These are phyloP conservation scores for Solanum ahanhuiri DNA, from an alignment of 257 asterid species.

Conservation along the genomic window DNA sequence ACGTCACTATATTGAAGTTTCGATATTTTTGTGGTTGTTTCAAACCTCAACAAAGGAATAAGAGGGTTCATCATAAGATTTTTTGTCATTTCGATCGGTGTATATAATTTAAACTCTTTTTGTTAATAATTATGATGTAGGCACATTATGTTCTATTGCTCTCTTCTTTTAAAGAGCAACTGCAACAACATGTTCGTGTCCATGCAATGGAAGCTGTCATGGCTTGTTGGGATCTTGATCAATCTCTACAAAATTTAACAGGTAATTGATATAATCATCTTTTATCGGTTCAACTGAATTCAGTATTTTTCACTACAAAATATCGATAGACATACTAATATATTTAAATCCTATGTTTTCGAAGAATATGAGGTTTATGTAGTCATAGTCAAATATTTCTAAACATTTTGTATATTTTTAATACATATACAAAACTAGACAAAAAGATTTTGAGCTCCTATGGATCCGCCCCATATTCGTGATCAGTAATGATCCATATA, in stretches of 20 bases:
- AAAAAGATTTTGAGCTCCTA: neutral
- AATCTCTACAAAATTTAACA: neutral
- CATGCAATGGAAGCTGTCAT: neutral
- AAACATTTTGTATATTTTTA: too few species aligned
- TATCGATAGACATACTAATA: neutral
- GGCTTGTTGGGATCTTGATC: neutral
- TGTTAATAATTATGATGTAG: neutral
- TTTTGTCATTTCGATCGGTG: too few species aligned
- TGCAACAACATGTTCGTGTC: neutral
- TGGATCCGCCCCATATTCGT: neutral
- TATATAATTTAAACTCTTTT: too few species aligned
- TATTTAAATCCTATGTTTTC: neutral
- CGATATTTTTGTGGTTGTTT: too few species aligned
- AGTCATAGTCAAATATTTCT: neutral
- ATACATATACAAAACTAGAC: neutral
- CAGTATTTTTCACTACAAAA: too few species aligned
- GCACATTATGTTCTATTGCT: neutral
- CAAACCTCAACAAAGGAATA: neutral
- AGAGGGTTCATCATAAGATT: rapidly evolving
- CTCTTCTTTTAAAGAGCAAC: neutral
- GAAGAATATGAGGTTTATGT: too few species aligned
- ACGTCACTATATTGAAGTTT: neutral
- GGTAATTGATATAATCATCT: neutral
- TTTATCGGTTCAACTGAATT: neutral
- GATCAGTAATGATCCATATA: neutral